Base-by-base conservation (phyloP, 2,329 filamentous ascomycete genomes). In the Arthroderma sp. region DNA sequence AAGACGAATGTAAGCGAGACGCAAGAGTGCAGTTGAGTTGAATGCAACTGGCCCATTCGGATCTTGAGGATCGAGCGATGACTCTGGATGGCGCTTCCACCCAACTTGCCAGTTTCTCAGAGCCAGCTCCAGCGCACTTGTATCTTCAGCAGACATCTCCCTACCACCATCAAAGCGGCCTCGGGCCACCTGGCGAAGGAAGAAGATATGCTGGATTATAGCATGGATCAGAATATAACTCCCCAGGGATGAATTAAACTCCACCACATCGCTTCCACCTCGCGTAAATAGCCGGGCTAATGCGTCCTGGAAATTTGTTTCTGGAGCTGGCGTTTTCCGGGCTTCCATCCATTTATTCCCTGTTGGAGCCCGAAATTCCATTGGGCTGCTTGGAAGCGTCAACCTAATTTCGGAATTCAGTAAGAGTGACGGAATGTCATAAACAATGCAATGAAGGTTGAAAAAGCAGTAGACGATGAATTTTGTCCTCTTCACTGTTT, bases 401-500 rank as follows among this genome's bases (percentile, higher is more conserved):
- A 77, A 55, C 42, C 68, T 68, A 43, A 77, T 55, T 56, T 78
- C 72, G 32, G 66, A 65, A 52, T 73, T 76, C 42, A 75, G 54
- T 29, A 79, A 69, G 36, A 75, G 61, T 0, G 76, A 74, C 28
- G 75, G 73, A n/a, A 77, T 73, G 54, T 78, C 74, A 61, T 77
- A 79, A 50, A 75, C 75, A 43, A 79, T 75, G 37, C 70, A 75
- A 50, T 78, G 75, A 1, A 78, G 63, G 52, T 77, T 77, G 46
- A 75, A 73, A 51, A 78, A 69, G 57, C 72, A 69, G 57, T 76
- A 72, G 47, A 75, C 69, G 49, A 75, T 71, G 44, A 74, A 62
- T 53, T 76, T 74, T 22, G 73, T 77, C 46, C 72, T 66, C 51
- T 68, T 67, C 42, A 66, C 68, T 1, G 68, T 69, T 57, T 77